phyloP scores from a whole-genome alignment of 768 basidiomycete species.

The Agaricus sinodeliciosus region DNA sequence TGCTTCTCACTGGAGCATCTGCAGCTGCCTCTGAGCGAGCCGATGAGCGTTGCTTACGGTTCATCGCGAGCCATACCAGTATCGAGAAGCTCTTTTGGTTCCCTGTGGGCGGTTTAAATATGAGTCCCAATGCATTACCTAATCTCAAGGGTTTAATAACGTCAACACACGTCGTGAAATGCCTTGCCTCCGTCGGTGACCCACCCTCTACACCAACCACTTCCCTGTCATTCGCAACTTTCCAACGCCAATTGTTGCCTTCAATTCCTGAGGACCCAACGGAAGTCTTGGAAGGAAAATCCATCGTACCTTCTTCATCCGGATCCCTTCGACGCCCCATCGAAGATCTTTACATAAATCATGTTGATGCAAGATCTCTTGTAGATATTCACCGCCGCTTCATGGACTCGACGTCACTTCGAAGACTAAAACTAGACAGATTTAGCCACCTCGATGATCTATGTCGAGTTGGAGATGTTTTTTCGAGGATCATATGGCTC shows the following conservation, averaged over 20 bases:
- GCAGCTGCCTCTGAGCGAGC: slow-evolving; percentile 28
- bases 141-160: slow-evolving; percentile 32
- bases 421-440: slow-evolving; percentile 25
- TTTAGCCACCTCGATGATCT: slow-evolving; percentile 24
- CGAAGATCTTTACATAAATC: slow-evolving; percentile 28
- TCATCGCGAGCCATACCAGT: slow-evolving; percentile 38
- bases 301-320: background rate
- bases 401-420: slow-evolving; percentile 23
- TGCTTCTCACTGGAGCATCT: slow-evolving; percentile 33
- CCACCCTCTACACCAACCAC: slow-evolving; percentile 11
- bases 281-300: background rate
- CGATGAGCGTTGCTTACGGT: slow-evolving; percentile 28
- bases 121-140: slow-evolving; percentile 32
- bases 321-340: slow-evolving; percentile 21
- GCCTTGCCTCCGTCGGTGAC: slow-evolving; percentile 21
- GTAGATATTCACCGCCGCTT: slow-evolving; percentile 19
- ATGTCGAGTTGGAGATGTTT: slow-evolving; percentile 26
- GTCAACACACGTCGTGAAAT: slow-evolving; percentile 26
- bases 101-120: slow-evolving; percentile 27
- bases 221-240: slow-evolving; percentile 6
- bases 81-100: slow-evolving; percentile 42
- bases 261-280: slow-evolving; percentile 7
- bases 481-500: slow-evolving; percentile 34
- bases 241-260: slow-evolving; percentile 3
- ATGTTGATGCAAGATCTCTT: slow-evolving; percentile 23